These are phyloP conservation scores for Arthrobotrys sphaeroides DNA, from an alignment of 2,329 filamentous ascomycete species.

Conservation along the genomic window DNA sequence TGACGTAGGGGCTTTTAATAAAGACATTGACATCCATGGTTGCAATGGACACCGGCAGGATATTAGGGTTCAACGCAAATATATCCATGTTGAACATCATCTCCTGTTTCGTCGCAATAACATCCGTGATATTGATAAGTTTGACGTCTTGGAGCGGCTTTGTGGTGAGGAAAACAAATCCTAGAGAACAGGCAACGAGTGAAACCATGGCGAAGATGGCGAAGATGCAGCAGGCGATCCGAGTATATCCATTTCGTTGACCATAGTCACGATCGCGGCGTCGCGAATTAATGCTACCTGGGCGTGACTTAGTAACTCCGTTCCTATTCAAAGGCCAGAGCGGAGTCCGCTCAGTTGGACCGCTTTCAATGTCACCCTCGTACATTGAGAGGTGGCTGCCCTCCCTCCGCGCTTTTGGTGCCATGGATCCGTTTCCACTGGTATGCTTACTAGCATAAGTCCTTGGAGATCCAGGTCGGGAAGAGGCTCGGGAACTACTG, in stretches of 20 bases:
- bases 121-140: constrained; percentile 83
- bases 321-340: constrained; percentile 73
- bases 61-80: constrained; percentile 88
- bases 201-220: constrained; percentile 83
- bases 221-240: constrained; percentile 86
- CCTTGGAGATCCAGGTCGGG: constrained; percentile 42
- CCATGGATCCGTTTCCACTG: constrained; percentile 13
- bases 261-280: constrained; percentile 78
- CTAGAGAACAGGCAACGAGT: constrained; percentile 83
- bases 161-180: constrained; percentile 89
- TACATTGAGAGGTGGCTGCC: constrained; percentile 55
- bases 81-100: constrained; percentile 93
- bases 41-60: constrained; percentile 84
- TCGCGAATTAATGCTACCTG: constrained; percentile 64
- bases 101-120: constrained; percentile 92
- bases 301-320: constrained; percentile 34
- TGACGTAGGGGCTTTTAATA: constrained; percentile 89
- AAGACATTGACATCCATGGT: constrained; percentile 92
- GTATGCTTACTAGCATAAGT: constrained; percentile 26
- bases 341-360: constrained; percentile 88
- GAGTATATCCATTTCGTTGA: constrained; percentile 71
- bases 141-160: constrained; percentile 83
- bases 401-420: constrained; percentile 39
- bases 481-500: constrained; percentile 37
- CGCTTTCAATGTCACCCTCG: constrained; percentile 66